Conservation (phyloP, 2,329 filamentous ascomycete species). For the Penicillium frequentans region DNA sequence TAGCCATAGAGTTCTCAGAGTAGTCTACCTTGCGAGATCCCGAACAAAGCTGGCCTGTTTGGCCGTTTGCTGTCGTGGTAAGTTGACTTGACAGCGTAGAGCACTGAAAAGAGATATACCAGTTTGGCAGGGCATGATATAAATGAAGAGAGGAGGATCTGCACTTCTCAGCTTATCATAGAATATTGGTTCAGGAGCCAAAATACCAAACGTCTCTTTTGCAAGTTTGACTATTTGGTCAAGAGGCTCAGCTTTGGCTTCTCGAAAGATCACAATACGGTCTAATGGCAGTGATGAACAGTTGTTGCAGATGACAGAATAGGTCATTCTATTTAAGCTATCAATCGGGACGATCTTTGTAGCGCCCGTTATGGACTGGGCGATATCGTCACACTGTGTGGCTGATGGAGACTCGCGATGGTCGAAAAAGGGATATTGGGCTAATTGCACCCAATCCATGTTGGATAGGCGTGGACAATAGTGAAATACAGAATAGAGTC, state of each 20-base stretch:
- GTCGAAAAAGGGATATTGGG: constrained; percentile 3
- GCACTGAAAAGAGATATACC: neutral
- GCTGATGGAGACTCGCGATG: neutral
- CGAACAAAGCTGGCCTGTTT: neutral
- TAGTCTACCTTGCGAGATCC: neutral
- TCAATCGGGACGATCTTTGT: neutral
- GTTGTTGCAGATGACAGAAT: constrained; percentile 2
- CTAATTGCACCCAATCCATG: constrained; percentile 3
- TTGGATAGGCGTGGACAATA: neutral
- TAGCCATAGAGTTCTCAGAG: no score
- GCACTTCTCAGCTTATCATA: neutral
- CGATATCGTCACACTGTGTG: neutral
- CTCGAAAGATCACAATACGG: neutral
- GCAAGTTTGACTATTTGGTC: neutral
- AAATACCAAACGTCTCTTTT: neutral
- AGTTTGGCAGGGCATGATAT: neutral
- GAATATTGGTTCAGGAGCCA: neutral
- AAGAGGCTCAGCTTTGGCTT: neutral
- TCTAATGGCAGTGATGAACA: neutral
- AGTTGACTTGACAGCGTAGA: neutral
- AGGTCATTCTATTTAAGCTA: neutral
- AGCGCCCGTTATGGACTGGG: neutral
- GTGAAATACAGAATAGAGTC: neutral
- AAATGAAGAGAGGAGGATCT: neutral
- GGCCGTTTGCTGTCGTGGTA: neutral